Evolutionary conservation across 73 alveolate genomes (phyloP).

Genomic region (Tetrahymena elliotti): DNA sequence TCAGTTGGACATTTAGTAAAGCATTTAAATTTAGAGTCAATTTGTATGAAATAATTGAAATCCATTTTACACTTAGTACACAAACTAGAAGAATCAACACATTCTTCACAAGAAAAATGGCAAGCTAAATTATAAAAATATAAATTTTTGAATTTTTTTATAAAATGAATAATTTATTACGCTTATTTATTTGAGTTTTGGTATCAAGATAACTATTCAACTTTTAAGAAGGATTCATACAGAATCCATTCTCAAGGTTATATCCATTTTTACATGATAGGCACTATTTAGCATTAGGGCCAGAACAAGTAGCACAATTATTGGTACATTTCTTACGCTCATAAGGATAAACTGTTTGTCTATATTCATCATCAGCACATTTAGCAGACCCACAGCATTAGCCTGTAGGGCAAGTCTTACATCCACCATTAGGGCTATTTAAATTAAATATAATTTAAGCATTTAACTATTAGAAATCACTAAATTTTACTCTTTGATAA

Average conservation of each 20-base stretch:
- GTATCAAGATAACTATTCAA: neutral
- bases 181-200: neutral
- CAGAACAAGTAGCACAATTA: neutral
- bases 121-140: neutral
- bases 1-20: neutral
- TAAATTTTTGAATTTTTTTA: neutral
- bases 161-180: neutral
- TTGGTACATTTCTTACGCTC: neutral
- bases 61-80: neutral
- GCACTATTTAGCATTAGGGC: neutral
- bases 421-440: neutral
- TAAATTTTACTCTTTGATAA: neutral
- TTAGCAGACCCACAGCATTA: neutral
- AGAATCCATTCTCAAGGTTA: neutral
- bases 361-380: neutral
- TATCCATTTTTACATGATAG: neutral
- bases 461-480: neutral
- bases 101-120: neutral
- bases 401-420: neutral
- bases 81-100: neutral
- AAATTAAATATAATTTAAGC: neutral
- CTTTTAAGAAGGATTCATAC: neutral
- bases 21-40: neutral
- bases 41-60: neutral
- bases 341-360: neutral